Base-by-base conservation (phyloP, 2,329 filamentous ascomycete species). In the Aspergillus phoenicis region DNA sequence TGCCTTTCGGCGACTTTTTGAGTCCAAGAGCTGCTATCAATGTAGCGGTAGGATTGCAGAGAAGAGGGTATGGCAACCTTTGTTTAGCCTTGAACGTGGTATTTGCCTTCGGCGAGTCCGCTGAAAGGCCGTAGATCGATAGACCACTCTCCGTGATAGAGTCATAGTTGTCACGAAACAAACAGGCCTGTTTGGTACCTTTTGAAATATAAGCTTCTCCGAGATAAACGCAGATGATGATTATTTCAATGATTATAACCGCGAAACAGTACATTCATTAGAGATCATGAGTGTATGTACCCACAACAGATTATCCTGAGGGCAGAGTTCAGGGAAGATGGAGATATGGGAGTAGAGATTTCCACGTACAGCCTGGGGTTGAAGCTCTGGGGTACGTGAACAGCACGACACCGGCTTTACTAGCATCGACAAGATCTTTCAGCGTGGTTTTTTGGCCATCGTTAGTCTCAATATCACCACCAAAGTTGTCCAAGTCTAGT, bases 321-420 rank as follows among this genome's bases (percentile, higher is more conserved):
- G 24, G 15, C 8, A 26, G 8, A 24, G 13, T 41, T 17, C 24
- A 20, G 28, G 28, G 30, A 43, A 41, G 53, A 59, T 8, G 38
- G 54, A 6, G 28, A 47, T n/a, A 39, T 54, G 33, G 17, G 26
- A 41, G 52, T 20, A 47, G 53, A 49, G 22, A 47, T 47, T 52
- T 49, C 17, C n/a, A 77, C 91, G 86, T 87, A 97, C 94, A 98
- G 64, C 94, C 94, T 39, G 92, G 91, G 22, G 95, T 99, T 28
- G 90, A 95, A 11, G 95, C 95, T 80, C 91, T 96, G 61, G 95
- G 95, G 74, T 98, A 98, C 33, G 93, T 97, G 77, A 99, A 97
- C 30, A 98, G 81, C 36, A 97, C 91, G 47, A 98, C 90, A 26
- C 94, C 95, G 38, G 85, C 83, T 79, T 91, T 88, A 84, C 93